These are phyloP conservation scores for Paxillus rubicundulus DNA, from an alignment of 768 basidiomycete genomes.

Conservation along the genomic window DNA sequence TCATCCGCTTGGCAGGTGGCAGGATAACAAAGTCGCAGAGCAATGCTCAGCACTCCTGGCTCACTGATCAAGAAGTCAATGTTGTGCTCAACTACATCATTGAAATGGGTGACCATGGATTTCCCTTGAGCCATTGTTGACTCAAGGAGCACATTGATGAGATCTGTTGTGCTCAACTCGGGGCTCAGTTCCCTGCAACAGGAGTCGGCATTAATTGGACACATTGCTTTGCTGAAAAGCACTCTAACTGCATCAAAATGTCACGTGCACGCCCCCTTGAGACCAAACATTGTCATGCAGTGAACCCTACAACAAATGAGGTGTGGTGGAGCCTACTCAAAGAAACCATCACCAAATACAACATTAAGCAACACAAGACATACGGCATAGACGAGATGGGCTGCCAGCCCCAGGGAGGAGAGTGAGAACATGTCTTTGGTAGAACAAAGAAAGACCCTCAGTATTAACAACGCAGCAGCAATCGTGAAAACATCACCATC, in stretches of 20 bases:
- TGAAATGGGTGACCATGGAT: slow-evolving; percentile 32
- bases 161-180: slow-evolving; percentile 27
- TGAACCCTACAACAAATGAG: slow-evolving; percentile 35
- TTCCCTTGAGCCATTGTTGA: slow-evolving; percentile 32
- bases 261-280: slow-evolving; percentile 35
- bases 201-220: slow-evolving; percentile 40
- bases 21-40: slow-evolving; percentile 19
- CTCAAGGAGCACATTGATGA: slow-evolving; percentile 35
- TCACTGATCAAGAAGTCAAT: slow-evolving; percentile 28
- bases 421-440: slow-evolving; percentile 5
- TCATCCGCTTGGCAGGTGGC: slow-evolving; percentile 14
- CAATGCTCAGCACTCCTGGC: slow-evolving; percentile 26
- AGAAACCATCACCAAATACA: slow-evolving; percentile 7
- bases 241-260: slow-evolving; percentile 26
- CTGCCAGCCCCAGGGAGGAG: slow-evolving; percentile 1
- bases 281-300: slow-evolving; percentile 32
- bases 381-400: slow-evolving; percentile 16
- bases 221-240: slow-evolving; percentile 25
- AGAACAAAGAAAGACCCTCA: slow-evolving; percentile 1
- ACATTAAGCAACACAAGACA: background rate
- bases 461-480: slow-evolving; percentile 19
- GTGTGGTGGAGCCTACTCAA: slow-evolving; percentile 34
- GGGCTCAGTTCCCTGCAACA: slow-evolving; percentile 25
- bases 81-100: slow-evolving; percentile 29
- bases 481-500: too few relatives aligned